phyloP scores from a whole-genome alignment of 2,329 filamentous ascomycete genomes.

The Helotiales sp. region DNA sequence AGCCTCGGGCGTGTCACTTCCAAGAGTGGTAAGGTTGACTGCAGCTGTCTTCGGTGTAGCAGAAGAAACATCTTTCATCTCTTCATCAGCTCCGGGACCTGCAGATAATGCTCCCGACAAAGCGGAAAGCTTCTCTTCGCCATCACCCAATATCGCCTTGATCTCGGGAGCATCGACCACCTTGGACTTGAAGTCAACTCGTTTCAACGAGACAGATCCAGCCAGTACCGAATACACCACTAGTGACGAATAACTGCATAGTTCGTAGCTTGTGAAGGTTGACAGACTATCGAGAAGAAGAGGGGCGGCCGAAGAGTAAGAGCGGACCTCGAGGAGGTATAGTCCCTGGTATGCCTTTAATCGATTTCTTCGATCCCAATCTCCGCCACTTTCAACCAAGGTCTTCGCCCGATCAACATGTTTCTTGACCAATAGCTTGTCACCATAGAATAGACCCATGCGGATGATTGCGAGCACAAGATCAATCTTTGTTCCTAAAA shows the following conservation, averaged over 20 bases:
- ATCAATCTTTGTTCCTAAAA: conserved; percentile 96
- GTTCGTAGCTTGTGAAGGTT: conserved; percentile 97
- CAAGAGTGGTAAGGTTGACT: conserved; percentile 86
- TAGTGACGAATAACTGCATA: conserved; percentile 93
- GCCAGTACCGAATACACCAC: conserved; percentile 96
- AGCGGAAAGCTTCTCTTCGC: conserved; percentile 83
- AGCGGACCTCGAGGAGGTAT: conserved; percentile 87
- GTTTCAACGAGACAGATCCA: conserved; percentile 90
- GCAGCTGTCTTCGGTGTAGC: conserved; percentile 64
- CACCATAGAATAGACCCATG: conserved; percentile 92
- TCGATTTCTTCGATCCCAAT: conserved; percentile 97
- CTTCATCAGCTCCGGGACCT: conserved; percentile 77
- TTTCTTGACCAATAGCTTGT: conserved; percentile 90
- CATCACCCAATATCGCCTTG: conserved; percentile 90
- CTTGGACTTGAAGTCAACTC: conserved; percentile 98
- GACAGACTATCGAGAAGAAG: conserved; percentile 95
- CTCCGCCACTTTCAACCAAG: conserved; percentile 90
- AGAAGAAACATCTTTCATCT: conserved; percentile 64
- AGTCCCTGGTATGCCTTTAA: conserved; percentile 98
- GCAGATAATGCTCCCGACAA: conserved; percentile 79
- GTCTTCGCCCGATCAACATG: conserved; percentile 86
- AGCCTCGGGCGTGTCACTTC: conserved; percentile 70
- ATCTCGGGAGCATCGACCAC: conserved; percentile 98
- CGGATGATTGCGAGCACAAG: conserved; percentile 95
- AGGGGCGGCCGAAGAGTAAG: conserved; percentile 85